Evolutionary conservation across 2,329 filamentous ascomycete species (phyloP).

Genomic region (Coniosporium tulheliwenetii): DNA sequence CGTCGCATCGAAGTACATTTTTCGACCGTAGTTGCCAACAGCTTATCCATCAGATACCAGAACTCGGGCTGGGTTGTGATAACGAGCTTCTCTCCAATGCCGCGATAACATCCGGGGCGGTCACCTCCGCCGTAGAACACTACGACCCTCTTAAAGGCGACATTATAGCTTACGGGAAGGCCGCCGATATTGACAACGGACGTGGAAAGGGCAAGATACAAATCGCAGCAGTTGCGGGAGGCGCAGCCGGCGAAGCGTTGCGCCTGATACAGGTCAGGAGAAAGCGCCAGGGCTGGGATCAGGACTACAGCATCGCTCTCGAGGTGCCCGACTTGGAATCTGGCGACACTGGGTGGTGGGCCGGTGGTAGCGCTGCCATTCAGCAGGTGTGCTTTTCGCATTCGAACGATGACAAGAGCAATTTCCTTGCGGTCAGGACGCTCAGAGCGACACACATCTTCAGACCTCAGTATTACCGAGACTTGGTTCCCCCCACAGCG

Average conservation of each 20-base stretch:
- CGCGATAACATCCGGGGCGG: slow-evolving; percentile 11
- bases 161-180: slow-evolving; percentile 42
- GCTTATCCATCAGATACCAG: too few species aligned
- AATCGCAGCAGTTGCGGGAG: slow-evolving; percentile 23
- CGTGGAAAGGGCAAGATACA: slow-evolving; percentile 13
- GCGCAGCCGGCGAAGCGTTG: slow-evolving; percentile 43
- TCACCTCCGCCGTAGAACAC: slow-evolving; percentile 12
- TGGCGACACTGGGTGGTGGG: slow-evolving; percentile 40
- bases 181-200: slow-evolving; percentile 20
- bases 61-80: too few species aligned
- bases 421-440: slow-evolving; percentile 36
- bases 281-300: slow-evolving; percentile 40
- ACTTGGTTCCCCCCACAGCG: slow-evolving; percentile 5
- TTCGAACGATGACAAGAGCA: slow-evolving; percentile 20
- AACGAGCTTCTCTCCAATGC: too few species aligned
- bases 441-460: slow-evolving; percentile 31
- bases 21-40: too few species aligned
- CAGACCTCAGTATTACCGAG: slow-evolving; percentile 22
- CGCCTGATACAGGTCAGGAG: slow-evolving; percentile 36
- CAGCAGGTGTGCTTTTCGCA: slow-evolving; percentile 38
- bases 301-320: slow-evolving; percentile 29
- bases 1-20: too few species aligned
- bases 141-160: slow-evolving; percentile 24
- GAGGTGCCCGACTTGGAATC: slow-evolving; percentile 28
- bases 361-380: slow-evolving; percentile 35